phyloP scores from a whole-genome alignment of 305 asterid species.

The Fraxinus velutina region DNA sequence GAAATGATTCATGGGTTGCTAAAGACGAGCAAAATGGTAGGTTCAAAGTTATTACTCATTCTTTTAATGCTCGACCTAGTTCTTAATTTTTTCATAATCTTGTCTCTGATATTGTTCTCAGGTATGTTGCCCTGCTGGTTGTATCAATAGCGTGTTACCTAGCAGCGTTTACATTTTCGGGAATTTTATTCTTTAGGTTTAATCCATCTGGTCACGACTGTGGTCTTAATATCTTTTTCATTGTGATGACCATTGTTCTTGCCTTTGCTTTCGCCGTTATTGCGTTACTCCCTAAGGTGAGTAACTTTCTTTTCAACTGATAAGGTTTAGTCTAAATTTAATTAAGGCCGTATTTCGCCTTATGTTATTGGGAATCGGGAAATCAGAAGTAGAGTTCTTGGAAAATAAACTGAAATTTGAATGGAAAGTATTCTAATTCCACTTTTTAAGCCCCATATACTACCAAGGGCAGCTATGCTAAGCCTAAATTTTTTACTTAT shows the following conservation, averaged over 20 bases:
- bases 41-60: slow-evolving; percentile 24
- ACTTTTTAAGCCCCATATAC: not conserved
- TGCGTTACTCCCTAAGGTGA: slow-evolving; percentile 79
- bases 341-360: not conserved
- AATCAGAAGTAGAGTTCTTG: not conserved
- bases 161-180: slow-evolving; percentile 61
- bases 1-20: slow-evolving; percentile 97
- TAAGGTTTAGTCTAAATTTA: not conserved
- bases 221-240: slow-evolving; percentile 86
- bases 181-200: slow-evolving; percentile 85
- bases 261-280: slow-evolving; percentile 65
- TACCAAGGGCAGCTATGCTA: not conserved
- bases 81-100: slow-evolving; percentile 23
- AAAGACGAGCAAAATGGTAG: slow-evolving; percentile 90
- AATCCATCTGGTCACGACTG: slow-evolving; percentile 90
- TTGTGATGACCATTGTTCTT: slow-evolving; percentile 75
- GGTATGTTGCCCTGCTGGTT: slow-evolving; percentile 73
- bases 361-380: not conserved
- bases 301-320: not conserved
- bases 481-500: not conserved
- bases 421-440: not conserved
- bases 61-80: not conserved
- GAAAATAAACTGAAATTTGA: not conserved
- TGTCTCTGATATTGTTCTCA: slow-evolving; percentile 30
- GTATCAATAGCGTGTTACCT: slow-evolving; percentile 73